Conservation (phyloP, 345 rosid genomes). For the Populus davidiana region DNA sequence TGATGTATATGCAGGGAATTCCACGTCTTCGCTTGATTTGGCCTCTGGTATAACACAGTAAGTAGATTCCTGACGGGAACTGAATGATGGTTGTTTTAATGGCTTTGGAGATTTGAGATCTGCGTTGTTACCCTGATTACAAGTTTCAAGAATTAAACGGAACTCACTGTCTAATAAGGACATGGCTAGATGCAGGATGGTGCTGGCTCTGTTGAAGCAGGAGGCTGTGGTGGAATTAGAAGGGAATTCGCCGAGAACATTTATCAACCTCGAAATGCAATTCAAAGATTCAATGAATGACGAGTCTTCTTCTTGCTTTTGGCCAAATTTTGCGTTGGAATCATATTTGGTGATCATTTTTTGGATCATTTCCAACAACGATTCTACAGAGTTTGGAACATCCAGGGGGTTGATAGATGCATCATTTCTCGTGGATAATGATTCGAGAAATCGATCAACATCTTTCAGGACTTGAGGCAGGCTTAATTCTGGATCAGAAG, state of each 20-base stretch:
- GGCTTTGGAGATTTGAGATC: slow-evolving; percentile 36
- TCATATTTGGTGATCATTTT: slow-evolving; percentile 42
- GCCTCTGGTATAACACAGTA: neutral
- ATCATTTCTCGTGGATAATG: slow-evolving; percentile 14
- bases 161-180: slow-evolving; percentile 67
- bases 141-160: slow-evolving; percentile 46
- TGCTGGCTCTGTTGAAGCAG: slow-evolving; percentile 36
- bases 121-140: neutral
- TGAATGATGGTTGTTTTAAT: slow-evolving; percentile 19
- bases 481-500: slow-evolving; percentile 9
- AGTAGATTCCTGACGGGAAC: slow-evolving; percentile 6
- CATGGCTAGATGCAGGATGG: slow-evolving; percentile 55
- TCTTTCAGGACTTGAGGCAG: slow-evolving; percentile 40
- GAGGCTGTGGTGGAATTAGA: slow-evolving; percentile 7
- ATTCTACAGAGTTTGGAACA: slow-evolving; percentile 49
- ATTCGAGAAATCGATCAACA: slow-evolving; percentile 40
- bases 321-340: slow-evolving; percentile 35
- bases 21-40: slow-evolving; percentile 8
- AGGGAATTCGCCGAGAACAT: slow-evolving; percentile 27
- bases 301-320: slow-evolving; percentile 37
- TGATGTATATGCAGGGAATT: slow-evolving; percentile 35
- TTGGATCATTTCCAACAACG: slow-evolving; percentile 60
- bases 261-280: slow-evolving; percentile 42
- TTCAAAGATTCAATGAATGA: slow-evolving; percentile 44
- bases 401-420: slow-evolving; percentile 30